These are phyloP conservation scores for Polyporus arcularius DNA, from an alignment of 768 basidiomycete species.

Conservation along the genomic window DNA sequence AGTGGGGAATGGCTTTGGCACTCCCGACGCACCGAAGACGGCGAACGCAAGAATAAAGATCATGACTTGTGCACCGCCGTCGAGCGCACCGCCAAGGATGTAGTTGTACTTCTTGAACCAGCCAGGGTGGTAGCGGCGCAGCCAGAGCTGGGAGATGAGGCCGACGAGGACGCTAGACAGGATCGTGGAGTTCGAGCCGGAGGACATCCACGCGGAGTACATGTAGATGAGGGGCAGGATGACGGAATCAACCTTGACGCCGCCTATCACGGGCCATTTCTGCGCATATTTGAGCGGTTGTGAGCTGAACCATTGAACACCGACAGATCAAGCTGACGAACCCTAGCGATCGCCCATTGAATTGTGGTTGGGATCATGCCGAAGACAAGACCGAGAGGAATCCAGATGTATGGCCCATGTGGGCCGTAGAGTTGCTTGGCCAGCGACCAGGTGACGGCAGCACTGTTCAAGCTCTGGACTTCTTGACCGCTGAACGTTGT, in stretches of 20 bases:
- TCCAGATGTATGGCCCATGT: constrained; percentile 55
- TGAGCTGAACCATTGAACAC: neutral
- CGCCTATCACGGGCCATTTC: constrained; percentile 58
- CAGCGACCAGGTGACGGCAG: constrained; percentile 65
- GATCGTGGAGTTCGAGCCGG: constrained; percentile 57
- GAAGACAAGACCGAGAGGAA: constrained; percentile 54
- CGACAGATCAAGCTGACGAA: constrained; percentile 21
- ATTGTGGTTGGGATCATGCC: constrained; percentile 54
- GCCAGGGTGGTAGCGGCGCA: constrained; percentile 55
- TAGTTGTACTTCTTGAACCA: constrained; percentile 75
- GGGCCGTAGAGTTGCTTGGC: constrained; percentile 58
- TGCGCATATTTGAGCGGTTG: constrained; percentile 22
- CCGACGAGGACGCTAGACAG: constrained; percentile 44
- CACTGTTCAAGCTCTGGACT: constrained; percentile 54
- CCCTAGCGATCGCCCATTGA: constrained; percentile 57
- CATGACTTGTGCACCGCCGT: constrained; percentile 68
- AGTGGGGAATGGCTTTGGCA: constrained; percentile 49
- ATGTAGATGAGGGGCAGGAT: constrained; percentile 58
- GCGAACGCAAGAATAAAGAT: constrained; percentile 65
- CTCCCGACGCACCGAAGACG: constrained; percentile 61
- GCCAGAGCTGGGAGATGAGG: constrained; percentile 50
- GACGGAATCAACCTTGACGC: constrained; percentile 48
- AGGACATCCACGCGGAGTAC: constrained; percentile 44
- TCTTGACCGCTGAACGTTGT: constrained; percentile 42
- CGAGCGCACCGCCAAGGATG: constrained; percentile 61